Conservation (phyloP, 2,329 filamentous ascomycete species). For the Fusarium hainanense region DNA sequence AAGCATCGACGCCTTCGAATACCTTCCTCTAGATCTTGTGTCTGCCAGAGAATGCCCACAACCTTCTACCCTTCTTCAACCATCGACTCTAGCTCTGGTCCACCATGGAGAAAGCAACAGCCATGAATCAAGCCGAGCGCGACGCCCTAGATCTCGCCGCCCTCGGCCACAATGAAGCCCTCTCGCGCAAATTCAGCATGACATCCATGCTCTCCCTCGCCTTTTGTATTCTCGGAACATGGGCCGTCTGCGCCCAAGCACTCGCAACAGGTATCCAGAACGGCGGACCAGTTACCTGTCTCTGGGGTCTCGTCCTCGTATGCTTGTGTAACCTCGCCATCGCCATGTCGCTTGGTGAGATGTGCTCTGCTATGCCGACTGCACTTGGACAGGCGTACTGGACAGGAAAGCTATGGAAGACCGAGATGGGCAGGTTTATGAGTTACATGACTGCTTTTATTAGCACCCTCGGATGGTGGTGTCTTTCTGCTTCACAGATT, state of each 20-base stretch:
- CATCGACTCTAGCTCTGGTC: slow-evolving; percentile 37
- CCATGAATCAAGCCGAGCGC: slow-evolving; percentile 39
- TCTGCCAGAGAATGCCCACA: slow-evolving; percentile 41
- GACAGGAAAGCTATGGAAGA: slow-evolving; percentile 53
- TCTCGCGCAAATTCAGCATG: slow-evolving; percentile 60
- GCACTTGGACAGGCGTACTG: slow-evolving; percentile 69
- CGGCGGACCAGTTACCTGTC: slow-evolving; percentile 63
- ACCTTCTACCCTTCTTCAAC: slow-evolving; percentile 8
- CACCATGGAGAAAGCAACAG: slow-evolving; percentile 38
- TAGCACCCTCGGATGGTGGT: slow-evolving; percentile 70
- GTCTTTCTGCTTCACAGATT: slow-evolving; percentile 64
- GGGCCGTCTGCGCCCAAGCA: slow-evolving; percentile 65
- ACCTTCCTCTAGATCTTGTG: too few species aligned
- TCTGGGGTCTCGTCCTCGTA: slow-evolving; percentile 65
- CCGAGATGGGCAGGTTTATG: slow-evolving; percentile 58
- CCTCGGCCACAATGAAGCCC: slow-evolving; percentile 53
- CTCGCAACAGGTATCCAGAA: slow-evolving; percentile 60
- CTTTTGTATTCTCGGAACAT: slow-evolving; percentile 68
- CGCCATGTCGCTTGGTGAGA: slow-evolving; percentile 64
- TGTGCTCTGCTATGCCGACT: slow-evolving; percentile 68
- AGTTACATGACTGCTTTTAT: slow-evolving; percentile 70
- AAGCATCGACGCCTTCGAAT: too few species aligned
- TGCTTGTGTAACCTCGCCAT: slow-evolving; percentile 63
- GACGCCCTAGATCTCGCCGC: slow-evolving; percentile 51
- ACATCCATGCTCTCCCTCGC: slow-evolving; percentile 67